Percentiles rank a stretch among this genome's conserved stretches.
These are phyloP conservation scores for Botrytis pseudocinerea DNA, from an alignment of 2,329 filamentous ascomycete species.

Conservation along the genomic window DNA sequence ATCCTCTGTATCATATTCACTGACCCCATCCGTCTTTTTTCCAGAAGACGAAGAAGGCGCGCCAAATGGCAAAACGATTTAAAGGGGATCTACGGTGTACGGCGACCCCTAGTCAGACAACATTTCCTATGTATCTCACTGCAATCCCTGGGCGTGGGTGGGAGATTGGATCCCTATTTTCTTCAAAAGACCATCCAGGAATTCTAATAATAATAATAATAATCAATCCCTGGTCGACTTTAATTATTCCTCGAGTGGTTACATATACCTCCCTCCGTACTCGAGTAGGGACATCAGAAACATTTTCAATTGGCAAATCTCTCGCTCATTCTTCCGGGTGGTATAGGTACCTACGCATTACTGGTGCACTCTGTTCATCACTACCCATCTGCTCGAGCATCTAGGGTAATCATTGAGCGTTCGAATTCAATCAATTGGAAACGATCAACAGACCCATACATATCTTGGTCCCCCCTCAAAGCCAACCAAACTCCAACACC, in stretches of 20 bases:
- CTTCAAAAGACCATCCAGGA: neutral
- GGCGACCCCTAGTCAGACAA: slow-evolving; percentile 8
- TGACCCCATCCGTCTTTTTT: neutral
- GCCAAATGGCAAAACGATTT: neutral
- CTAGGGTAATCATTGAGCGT: neutral
- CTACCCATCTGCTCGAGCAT: neutral
- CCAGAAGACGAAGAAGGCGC: neutral
- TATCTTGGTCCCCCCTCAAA: neutral
- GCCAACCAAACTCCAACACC: slow-evolving; percentile 10
- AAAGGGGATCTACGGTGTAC: slow-evolving; percentile 5
- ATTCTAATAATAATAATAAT: neutral
- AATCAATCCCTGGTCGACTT: neutral
- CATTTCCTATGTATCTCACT: slow-evolving; percentile 6
- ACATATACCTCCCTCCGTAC: neutral
- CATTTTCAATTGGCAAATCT: slow-evolving; percentile 16
- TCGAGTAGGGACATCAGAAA: neutral
- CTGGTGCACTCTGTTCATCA: neutral
- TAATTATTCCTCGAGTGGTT: neutral
- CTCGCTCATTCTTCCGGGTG: neutral
- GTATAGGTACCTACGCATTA: neutral
- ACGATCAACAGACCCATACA: neutral
- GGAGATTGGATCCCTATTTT: slow-evolving; percentile 7
- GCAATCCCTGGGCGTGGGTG: neutral
- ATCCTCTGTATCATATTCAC: neutral
- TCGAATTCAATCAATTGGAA: slow-evolving; percentile 7